phyloP scores from a whole-genome alignment of 2,329 filamentous ascomycete species.

The Ophiosphaerella herpotricha region DNA sequence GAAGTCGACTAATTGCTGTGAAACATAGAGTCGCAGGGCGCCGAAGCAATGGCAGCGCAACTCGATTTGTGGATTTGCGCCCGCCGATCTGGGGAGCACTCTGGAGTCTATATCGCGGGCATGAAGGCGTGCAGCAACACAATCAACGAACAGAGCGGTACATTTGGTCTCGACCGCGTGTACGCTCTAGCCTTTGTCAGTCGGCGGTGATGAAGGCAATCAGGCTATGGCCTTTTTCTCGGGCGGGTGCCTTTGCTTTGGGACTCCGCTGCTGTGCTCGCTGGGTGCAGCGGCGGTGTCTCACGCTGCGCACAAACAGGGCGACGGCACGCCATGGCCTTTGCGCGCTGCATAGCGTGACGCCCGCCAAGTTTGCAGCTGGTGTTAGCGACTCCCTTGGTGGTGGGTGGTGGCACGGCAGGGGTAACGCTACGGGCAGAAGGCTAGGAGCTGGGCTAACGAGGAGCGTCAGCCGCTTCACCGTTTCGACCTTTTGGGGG shows the following conservation, averaged over 20 bases:
- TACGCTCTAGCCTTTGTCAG: too few relatives aligned
- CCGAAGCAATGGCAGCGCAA: too few relatives aligned
- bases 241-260: too few relatives aligned
- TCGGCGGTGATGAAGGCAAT: too few relatives aligned
- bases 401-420: constrained; percentile 22
- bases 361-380: constrained; percentile 7
- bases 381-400: constrained; percentile 11
- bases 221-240: too few relatives aligned
- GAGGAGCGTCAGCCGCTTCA: constrained; percentile 32
- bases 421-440: constrained; percentile 22
- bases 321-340: background rate
- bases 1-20: too few relatives aligned
- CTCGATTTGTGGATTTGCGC: background rate
- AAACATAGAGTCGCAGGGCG: too few relatives aligned
- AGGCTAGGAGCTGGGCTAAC: constrained; percentile 17
- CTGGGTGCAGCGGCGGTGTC: too few relatives aligned
- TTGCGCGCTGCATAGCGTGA: constrained; percentile 3
- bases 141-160: too few relatives aligned
- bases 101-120: background rate
- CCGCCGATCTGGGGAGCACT: background rate
- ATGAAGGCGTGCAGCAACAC: background rate
- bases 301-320: background rate
- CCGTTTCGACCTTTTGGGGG: constrained; percentile 27
- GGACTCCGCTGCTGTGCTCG: too few relatives aligned
- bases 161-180: too few relatives aligned